Evolutionary conservation across 139 green algal species (phyloP).

Genomic region (Chlamydomonas incerta): DNA sequence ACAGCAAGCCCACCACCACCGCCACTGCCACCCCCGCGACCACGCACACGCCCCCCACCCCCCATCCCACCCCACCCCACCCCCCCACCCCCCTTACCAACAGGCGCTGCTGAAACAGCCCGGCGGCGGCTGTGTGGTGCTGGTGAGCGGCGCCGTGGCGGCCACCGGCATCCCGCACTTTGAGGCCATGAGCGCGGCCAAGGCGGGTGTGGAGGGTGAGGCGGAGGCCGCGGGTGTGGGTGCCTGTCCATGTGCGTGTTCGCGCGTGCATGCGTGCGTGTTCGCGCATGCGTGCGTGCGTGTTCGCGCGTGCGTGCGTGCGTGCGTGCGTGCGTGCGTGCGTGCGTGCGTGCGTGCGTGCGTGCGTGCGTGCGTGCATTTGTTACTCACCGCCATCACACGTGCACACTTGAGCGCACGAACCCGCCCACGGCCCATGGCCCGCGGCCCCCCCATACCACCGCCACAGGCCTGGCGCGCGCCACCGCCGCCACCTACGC

Average conservation of each 20-base stretch:
- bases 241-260: no score
- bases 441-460: neutral
- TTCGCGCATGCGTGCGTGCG: no score
- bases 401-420: neutral
- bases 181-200: slow-evolving; percentile 78
- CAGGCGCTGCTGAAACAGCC: slow-evolving; percentile 8
- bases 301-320: no score
- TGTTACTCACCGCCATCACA: neutral
- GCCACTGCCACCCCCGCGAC: no score
- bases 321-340: no score
- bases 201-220: slow-evolving; percentile 69
- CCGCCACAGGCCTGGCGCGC: slow-evolving; percentile 21
- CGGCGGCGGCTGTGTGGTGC: slow-evolving; percentile 67
- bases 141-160: slow-evolving; percentile 69
- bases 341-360: no score
- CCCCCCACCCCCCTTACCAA: no score
- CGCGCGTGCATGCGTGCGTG: no score
- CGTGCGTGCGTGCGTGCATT: neutral
- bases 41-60: neutral
- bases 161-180: slow-evolving; percentile 68
- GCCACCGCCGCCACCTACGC: slow-evolving; percentile 73
- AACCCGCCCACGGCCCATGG: neutral
- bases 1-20: no score
- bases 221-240: no score
- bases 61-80: neutral